A percentile compares a stretch with the other conserved stretches of the same genome.
phyloP scores from a whole-genome alignment of 768 basidiomycete genomes.

The Lentinula raphanica region DNA sequence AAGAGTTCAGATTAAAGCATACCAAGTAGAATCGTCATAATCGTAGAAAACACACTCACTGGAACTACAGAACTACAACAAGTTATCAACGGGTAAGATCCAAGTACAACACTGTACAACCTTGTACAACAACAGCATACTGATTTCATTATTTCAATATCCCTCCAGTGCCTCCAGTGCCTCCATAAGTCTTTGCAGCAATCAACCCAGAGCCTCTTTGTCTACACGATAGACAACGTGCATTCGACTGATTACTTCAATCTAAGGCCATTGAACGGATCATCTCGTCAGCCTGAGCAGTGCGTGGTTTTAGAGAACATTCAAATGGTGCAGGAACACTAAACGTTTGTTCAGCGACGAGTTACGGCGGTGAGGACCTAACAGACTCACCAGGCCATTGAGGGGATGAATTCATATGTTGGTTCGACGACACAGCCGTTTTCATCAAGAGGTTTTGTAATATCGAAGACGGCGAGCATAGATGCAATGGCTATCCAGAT shows the following conservation, averaged over 20 bases:
- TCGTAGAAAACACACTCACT: too few species aligned
- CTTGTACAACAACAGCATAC: neutral
- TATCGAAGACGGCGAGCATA: conserved; percentile 19
- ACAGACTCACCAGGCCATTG: conserved; percentile 3
- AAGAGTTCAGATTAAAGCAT: too few species aligned
- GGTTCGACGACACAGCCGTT: conserved; percentile 12
- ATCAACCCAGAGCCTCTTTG: too few species aligned
- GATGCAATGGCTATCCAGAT: conserved; percentile 16
- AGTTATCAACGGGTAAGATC: too few species aligned
- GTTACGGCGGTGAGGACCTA: neutral
- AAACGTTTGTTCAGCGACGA: neutral
- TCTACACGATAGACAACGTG: too few species aligned
- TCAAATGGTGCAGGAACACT: conserved; percentile 10
- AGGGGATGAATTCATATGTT: conserved; percentile 5
- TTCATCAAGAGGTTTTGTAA: conserved; percentile 12
- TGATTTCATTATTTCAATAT: too few species aligned
- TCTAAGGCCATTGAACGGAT: conserved; percentile 6
- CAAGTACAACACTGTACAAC: too few species aligned
- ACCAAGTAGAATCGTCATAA: too few species aligned
- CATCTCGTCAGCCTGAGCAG: conserved; percentile 2
- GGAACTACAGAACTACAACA: too few species aligned
- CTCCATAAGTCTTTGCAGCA: too few species aligned
- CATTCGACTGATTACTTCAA: too few species aligned
- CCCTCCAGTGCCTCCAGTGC: too few species aligned
- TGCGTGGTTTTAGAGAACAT: conserved; percentile 1